A percentile compares a stretch with the other conserved stretches of the same genome.
phyloP scores from a whole-genome alignment of 495 filamentous ascomycete genomes.

The Margaritispora aquatica region DNA sequence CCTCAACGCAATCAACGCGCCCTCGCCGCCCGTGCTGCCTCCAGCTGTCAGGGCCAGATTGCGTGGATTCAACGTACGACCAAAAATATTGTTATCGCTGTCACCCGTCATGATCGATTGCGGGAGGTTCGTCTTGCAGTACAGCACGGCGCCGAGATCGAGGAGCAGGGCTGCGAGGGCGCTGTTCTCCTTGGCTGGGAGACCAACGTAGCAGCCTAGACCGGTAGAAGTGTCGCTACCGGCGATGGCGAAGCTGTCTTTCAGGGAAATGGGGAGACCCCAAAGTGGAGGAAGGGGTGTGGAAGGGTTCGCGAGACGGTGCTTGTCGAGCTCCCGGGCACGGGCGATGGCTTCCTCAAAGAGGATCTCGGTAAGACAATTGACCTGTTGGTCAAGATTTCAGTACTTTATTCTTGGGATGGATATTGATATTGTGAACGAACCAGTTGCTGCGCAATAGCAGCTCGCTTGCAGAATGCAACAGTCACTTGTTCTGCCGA shows the following conservation, averaged over 20 bases:
- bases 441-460: slow-evolving; percentile 54
- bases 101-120: slow-evolving; percentile 47
- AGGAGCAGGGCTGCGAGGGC: slow-evolving; percentile 38
- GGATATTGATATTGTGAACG: slow-evolving; percentile 29
- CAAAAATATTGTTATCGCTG: slow-evolving; percentile 59
- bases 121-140: slow-evolving; percentile 56
- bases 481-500: slow-evolving; percentile 34
- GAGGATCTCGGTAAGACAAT: slow-evolving; percentile 59
- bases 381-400: slow-evolving; percentile 29
- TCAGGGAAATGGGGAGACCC: slow-evolving; percentile 57
- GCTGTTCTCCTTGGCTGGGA: slow-evolving; percentile 39
- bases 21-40: slow-evolving; percentile 54
- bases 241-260: slow-evolving; percentile 57
- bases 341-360: slow-evolving; percentile 53
- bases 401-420: not conserved
- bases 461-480: slow-evolving; percentile 41
- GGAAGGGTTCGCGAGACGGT: slow-evolving; percentile 35
- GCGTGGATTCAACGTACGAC: slow-evolving; percentile 55
- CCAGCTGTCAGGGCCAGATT: slow-evolving; percentile 52
- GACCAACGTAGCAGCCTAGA: slow-evolving; percentile 41
- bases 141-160: slow-evolving; percentile 45
- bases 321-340: slow-evolving; percentile 48
- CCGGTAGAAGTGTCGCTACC: slow-evolving; percentile 50
- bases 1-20: slow-evolving; percentile 36
- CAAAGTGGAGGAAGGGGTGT: slow-evolving; percentile 53